These are phyloP conservation scores for Penicillium brevicompactum DNA, from an alignment of 2,329 filamentous ascomycete genomes.

Conservation along the genomic window DNA sequence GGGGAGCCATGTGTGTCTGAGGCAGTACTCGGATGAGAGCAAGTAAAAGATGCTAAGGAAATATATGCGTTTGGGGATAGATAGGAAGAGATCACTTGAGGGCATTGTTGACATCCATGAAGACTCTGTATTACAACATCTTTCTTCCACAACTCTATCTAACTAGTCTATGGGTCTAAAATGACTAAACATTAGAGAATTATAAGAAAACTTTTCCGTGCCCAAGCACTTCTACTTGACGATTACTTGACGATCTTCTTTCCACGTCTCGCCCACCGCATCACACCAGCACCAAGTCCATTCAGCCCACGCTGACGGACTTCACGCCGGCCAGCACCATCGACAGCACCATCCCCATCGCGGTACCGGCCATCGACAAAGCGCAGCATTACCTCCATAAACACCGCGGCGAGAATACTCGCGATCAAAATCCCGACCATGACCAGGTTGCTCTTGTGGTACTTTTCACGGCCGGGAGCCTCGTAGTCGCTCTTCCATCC, in stretches of 20 bases:
- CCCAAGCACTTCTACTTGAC: neutral
- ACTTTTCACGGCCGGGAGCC: constrained; percentile 66
- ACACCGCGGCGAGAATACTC: constrained; percentile 69
- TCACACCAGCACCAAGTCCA: constrained; percentile 31
- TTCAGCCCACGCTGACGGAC: constrained; percentile 38
- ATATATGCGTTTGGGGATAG: too few relatives aligned
- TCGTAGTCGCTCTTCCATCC: constrained; percentile 78
- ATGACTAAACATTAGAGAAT: neutral
- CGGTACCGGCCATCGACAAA: constrained; percentile 37
- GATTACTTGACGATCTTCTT: constrained; percentile 2
- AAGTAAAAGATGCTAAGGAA: too few relatives aligned
- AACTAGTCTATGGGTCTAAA: neutral
- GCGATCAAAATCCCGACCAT: constrained; percentile 84
- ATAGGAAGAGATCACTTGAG: too few relatives aligned
- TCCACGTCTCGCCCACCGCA: constrained; percentile 12
- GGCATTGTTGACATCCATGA: neutral
- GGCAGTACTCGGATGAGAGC: too few relatives aligned
- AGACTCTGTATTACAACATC: neutral
- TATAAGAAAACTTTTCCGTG: neutral
- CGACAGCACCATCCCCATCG: constrained; percentile 22
- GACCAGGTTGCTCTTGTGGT: constrained; percentile 78
- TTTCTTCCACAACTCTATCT: neutral
- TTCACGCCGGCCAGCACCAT: constrained; percentile 41
- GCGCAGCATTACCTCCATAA: constrained; percentile 67
- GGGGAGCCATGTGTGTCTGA: too few relatives aligned